Evolutionary conservation across 768 basidiomycete species (phyloP).

Genomic region (Lanmaoa rubissima): DNA sequence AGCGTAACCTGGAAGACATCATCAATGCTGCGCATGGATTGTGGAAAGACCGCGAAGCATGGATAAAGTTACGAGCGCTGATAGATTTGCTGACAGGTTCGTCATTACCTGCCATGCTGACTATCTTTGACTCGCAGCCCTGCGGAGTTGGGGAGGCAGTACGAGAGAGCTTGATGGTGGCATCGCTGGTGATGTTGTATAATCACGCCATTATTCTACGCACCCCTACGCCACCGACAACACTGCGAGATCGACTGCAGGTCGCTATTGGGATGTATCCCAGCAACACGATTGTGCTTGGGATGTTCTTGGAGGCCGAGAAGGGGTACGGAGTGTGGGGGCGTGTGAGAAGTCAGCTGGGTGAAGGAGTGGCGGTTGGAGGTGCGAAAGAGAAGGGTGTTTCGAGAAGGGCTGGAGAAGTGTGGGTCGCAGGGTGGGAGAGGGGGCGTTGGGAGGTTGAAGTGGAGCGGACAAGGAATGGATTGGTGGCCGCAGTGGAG

Average conservation of each 20-base stretch:
- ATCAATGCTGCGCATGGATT: constrained; percentile 28
- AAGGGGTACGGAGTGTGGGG: constrained; percentile 81
- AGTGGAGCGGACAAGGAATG: constrained; percentile 65
- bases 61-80: constrained; percentile 64
- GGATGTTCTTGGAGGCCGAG: constrained; percentile 74
- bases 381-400: constrained; percentile 52
- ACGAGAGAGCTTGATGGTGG: constrained; percentile 55
- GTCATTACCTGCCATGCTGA: constrained; percentile 41
- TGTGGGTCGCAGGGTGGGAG: constrained; percentile 83
- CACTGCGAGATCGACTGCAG: constrained; percentile 57
- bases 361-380: constrained; percentile 39
- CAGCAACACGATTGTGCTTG: constrained; percentile 68
- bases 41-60: constrained; percentile 62
- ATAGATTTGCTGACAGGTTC: constrained; percentile 57
- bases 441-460: constrained; percentile 68
- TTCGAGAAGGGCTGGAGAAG: constrained; percentile 58
- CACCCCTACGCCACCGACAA: constrained; percentile 53
- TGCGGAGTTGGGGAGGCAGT: constrained; percentile 6
- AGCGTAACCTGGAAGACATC: constrained; percentile 59
- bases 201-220: constrained; percentile 53
- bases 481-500: constrained; percentile 60
- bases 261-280: constrained; percentile 58
- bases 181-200: constrained; percentile 59
- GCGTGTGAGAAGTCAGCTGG: constrained; percentile 54
- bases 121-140: constrained; percentile 34